Percentiles rank a stretch among this genome's conserved stretches.
Evolutionary conservation across 768 basidiomycete genomes (phyloP).

Genomic region (Austroboletus eburneus): DNA sequence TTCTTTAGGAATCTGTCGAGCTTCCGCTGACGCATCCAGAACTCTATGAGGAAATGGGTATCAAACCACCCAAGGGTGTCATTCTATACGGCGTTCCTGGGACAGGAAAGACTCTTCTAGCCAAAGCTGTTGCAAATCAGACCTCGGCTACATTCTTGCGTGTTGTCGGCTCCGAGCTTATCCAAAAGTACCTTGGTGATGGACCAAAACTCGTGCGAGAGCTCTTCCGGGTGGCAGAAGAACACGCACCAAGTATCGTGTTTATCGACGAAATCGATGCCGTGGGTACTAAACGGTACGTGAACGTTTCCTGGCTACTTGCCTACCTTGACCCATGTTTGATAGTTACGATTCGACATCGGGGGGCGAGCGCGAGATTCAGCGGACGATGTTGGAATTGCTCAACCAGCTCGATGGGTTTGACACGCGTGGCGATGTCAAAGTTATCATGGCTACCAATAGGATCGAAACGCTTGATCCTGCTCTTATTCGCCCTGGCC

Average conservation of each 20-base stretch:
- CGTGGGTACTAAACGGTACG: slow-evolving; percentile 93
- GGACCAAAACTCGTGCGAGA: slow-evolving; percentile 98
- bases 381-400: slow-evolving; percentile 97
- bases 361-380: slow-evolving; percentile 98
- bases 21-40: slow-evolving; percentile 49
- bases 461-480: slow-evolving; percentile 96
- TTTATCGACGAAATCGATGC: slow-evolving; percentile 99
- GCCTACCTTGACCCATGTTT: slow-evolving; percentile 3
- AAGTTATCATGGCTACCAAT: slow-evolving; percentile 99
- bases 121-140: slow-evolving; percentile 97
- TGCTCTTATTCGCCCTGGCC: slow-evolving; percentile 95
- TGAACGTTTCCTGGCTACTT: slow-evolving; percentile 2
- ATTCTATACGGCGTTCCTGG: slow-evolving; percentile 98
- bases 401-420: slow-evolving; percentile 99
- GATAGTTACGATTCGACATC: slow-evolving; percentile 94
- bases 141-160: slow-evolving; percentile 98
- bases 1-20: not conserved
- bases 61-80: slow-evolving; percentile 99
- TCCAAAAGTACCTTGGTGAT: slow-evolving; percentile 99
- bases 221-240: slow-evolving; percentile 94
- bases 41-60: slow-evolving; percentile 99
- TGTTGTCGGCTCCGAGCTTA: slow-evolving; percentile 95
- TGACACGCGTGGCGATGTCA: slow-evolving; percentile 98
- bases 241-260: slow-evolving; percentile 97
- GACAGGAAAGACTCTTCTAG: slow-evolving; percentile 96